phyloP scores from a whole-genome alignment of 306 rosid species.

The Mimosa bimucronata region DNA sequence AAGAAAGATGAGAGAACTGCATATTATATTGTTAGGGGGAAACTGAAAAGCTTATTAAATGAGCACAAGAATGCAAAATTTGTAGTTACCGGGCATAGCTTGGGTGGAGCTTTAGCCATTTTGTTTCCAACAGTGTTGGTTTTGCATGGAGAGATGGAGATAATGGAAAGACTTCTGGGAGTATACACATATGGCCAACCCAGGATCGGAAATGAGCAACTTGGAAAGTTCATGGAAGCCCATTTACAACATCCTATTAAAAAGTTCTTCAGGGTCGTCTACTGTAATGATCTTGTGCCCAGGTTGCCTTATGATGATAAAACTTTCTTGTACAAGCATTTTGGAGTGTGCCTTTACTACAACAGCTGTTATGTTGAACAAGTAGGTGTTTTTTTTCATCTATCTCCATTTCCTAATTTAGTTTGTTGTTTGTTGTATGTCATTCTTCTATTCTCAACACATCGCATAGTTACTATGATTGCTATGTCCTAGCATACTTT shows the following conservation, averaged over 20 bases:
- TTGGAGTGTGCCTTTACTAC: constrained; percentile 75
- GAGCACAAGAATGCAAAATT: constrained; percentile 76
- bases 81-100: constrained; percentile 78
- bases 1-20: constrained; percentile 55
- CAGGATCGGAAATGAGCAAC: constrained; percentile 62
- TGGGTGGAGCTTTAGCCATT: constrained; percentile 81
- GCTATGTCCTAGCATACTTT: background rate
- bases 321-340: constrained; percentile 72
- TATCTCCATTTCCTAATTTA: constrained; percentile 5
- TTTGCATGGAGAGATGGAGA: constrained; percentile 58
- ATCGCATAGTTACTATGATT: background rate
- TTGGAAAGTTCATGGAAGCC: constrained; percentile 68
- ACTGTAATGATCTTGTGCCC: constrained; percentile 81
- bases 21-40: constrained; percentile 52
- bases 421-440: constrained; percentile 10
- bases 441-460: constrained; percentile 4
- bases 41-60: constrained; percentile 57
- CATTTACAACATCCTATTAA: constrained; percentile 51
- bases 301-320: constrained; percentile 77
- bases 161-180: constrained; percentile 63
- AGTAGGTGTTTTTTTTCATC: constrained; percentile 45
- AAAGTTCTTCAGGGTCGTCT: constrained; percentile 76
- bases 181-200: constrained; percentile 89
- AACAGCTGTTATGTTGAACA: constrained; percentile 58
- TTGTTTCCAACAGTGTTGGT: constrained; percentile 70